Base-by-base conservation (phyloP, 208 protist species). In the Blastocrithidia nonstop region DNA sequence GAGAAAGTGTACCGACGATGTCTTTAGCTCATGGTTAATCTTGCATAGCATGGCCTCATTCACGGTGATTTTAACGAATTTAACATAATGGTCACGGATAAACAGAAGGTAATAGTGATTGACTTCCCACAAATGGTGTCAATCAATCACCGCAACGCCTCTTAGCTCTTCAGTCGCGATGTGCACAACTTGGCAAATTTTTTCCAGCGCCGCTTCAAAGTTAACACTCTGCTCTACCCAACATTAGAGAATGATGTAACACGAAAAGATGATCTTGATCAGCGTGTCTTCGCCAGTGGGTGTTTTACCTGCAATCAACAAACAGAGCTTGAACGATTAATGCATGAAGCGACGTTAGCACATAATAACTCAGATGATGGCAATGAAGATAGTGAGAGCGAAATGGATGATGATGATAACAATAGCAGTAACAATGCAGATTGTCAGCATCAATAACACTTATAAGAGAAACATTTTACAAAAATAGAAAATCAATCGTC, bases 1-100 rank as follows among this genome's bases (percentile, higher is more conserved):
- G 50, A 50, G 7, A 60, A 70, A 23, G 74, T 98, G 8, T 98
- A 95, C 60, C 56, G 67, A 6, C 50, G 85, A 7, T 73, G 95
- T 20, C 76, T 98, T 21, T 74, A 94, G 22, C 54, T 98, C 7
- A 89, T 98, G 49, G 66, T 97, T 16, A 69, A 75, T 53, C 71
- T 98, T 2, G 96, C 88, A 1, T 61, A 87, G 51, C 63, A 83
- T 25, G 97, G 97, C 6, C 75, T 99, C 13, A 93, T 99, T 33
- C 98, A 99, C 63, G 81, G 97, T 43, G 98, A 99, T 71, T 99
- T 98, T 62, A 99, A 99, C 62, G 97, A 99, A 67, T 99, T 98
- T 70, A 99, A 99, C 61, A 40, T 99, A 4, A 90, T 99, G 52
- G 68, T 98, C 29, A 86, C 71, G 11, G 78, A 97, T 3, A 72